Base-by-base conservation (phyloP, 495 filamentous ascomycete species). In the Hypoxylon fuscum region DNA sequence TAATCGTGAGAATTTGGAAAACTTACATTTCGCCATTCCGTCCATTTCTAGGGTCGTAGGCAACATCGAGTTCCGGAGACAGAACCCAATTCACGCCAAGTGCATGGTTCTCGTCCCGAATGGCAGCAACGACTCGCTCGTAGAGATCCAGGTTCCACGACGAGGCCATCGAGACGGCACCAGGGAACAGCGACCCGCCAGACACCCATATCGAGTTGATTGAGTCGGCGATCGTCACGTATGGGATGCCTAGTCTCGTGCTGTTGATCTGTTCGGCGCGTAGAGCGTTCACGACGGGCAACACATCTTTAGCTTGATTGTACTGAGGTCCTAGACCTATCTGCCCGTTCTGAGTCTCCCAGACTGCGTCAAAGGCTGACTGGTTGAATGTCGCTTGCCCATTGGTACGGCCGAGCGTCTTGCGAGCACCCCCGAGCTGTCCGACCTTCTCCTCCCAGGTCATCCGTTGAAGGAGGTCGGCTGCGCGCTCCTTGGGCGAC, bases 1-100 rank as follows among this genome's bases (percentile, higher is more conserved):
- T 1, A 6, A 15, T 3, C 42, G 2, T n/a, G 10, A 9, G 5
- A 40, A 11, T 14, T 8, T 22, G 3, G 2, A 23, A 40, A 18
- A n/a, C 57, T 42, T 15, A 61, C 64, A 53, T 67, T 35, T 67
- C 59, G 23, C 64, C 64, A 7, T 65, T 61, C 10, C 64, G 32
- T 1, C 64, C 64, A 31, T 67, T 58, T 17, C 64, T 51, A 10
- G 59, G 64, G 25, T 67, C 64, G 12, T 56, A 45, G 1, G 51
- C 50, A 9, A 64, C 5, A 22, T 67, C 64, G 10, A 67, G 35
- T 38, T 63, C 64, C 12, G 60, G 60, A 0, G 43, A 49, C n/a
- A 64, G 37, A 31, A 64, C 53, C 60, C 60, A 64, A n/a, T 49
- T 45, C 10, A 48, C 55, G 8, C 60, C 60, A 6, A 58, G 23